Base-by-base conservation (phyloP, 441 rosid genomes). In the Melastoma candidum region DNA sequence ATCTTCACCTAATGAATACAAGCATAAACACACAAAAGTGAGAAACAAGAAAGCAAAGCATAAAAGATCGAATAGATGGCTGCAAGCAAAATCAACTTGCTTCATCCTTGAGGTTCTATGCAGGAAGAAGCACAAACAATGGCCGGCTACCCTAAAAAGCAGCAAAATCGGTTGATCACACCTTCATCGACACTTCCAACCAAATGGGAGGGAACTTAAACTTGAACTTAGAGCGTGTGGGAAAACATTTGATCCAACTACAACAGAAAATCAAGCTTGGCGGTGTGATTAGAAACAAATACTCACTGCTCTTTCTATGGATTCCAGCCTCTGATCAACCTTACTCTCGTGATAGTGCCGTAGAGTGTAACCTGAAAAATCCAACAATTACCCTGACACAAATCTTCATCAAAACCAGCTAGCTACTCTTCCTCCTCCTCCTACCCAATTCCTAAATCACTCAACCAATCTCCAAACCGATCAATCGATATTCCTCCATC, bases 251-350 rank as follows among this genome's bases (percentile, higher is more conserved):
- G 39, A 44, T 51, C 13, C 46, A 48, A 45, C 44, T 27, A 43
- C 11, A 17, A 36, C 11, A 41, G 11, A 48, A 58, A 27, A 57
- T 3, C 26, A 61, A 47, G 54, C 50, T 3, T 29, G 36, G 36
- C 3, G 36, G 36, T 3, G 36, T 3, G 36, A 29, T 29, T 6
- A 29, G 36, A 29, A 46, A 54, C 47, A 58, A 50, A 58, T 46
- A 81, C 95, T 80, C 69, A 87, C 98, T 66, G 87, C 88, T 44
- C 71, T 78, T 58, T 90, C 98, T 73, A 90, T 87, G 0, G 93
- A 80, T 63, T 85, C 90, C 46, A 90, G 98, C 78, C 95, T 77
- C 70, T 71, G 81, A 58, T 82, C 82, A 63, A 90, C 84, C 68
- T 77, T 85, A 41, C 79, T 57, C 41, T 85, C 82, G 63, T 77